A percentile compares a stretch with the other conserved stretches of the same genome.
Conservation (phyloP, 2,329 filamentous ascomycete species). For the Aspergillus piperis region DNA sequence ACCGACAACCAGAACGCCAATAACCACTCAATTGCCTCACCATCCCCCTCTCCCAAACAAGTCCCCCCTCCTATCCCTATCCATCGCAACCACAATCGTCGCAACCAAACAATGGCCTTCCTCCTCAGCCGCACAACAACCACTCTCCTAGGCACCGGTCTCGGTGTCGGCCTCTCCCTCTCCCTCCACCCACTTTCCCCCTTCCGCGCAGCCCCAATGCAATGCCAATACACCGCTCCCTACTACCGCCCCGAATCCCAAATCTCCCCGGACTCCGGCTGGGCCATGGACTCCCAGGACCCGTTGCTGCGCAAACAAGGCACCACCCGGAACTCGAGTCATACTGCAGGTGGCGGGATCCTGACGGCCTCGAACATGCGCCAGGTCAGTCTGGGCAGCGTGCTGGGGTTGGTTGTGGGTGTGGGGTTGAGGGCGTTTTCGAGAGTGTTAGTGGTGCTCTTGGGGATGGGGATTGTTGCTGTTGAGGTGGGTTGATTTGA, state of each 20-base stretch:
- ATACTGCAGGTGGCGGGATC: slow-evolving; percentile 18
- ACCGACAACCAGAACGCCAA: not conserved
- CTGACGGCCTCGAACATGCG: slow-evolving; percentile 41
- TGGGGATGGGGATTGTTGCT: slow-evolving; percentile 47
- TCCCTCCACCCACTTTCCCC: slow-evolving; percentile 37
- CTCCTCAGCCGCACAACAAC: slow-evolving; percentile 29
- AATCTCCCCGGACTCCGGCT: slow-evolving; percentile 24
- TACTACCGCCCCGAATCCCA: slow-evolving; percentile 23
- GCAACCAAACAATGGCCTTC: slow-evolving; percentile 27
- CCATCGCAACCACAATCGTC: not conserved
- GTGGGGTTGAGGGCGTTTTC: slow-evolving; percentile 49
- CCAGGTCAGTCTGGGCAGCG: slow-evolving; percentile 49
- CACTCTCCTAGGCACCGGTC: slow-evolving; percentile 35
- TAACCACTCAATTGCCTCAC: not conserved
- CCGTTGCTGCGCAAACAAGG: slow-evolving; percentile 30
- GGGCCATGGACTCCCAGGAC: slow-evolving; percentile 29
- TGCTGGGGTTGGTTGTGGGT: slow-evolving; percentile 46
- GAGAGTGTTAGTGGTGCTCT: slow-evolving; percentile 44
- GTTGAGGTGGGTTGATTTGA: slow-evolving; percentile 40
- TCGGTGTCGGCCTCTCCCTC: slow-evolving; percentile 39
- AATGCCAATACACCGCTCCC: slow-evolving; percentile 40
- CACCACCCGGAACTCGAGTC: slow-evolving; percentile 12
- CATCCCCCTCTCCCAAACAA: not conserved
- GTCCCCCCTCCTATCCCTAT: not conserved
- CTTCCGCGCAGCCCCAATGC: slow-evolving; percentile 37